Base-by-base conservation (phyloP, 2,329 filamentous ascomycete species). In the Acrocalymma vagum region DNA sequence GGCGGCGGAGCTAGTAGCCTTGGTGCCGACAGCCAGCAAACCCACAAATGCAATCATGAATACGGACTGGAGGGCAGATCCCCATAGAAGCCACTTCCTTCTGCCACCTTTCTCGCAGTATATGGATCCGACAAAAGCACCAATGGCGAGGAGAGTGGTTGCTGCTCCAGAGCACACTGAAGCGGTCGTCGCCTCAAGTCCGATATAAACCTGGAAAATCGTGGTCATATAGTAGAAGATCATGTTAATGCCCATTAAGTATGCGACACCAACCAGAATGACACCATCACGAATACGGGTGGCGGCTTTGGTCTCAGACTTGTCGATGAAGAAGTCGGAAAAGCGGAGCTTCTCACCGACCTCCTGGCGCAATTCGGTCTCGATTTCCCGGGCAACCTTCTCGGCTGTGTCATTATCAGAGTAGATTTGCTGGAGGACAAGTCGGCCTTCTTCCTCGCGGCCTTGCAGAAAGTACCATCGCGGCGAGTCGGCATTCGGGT, bases 221-320 rank as follows among this genome's bases (percentile, higher is more conserved):
- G 65, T 65, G 6, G 65, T 72, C 45, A 69, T 69, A 45, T 73
- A 73, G 52, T 72, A 72, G 37, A 62, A 63, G 36, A 73, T 72
- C 42, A 72, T 69, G 48, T 73, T 71, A 45, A 71, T 67, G 10
- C 68, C 71, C 14, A 70, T 71, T 54, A 72, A 66, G 45, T 72
- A 69, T n/a, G 70, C 67, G 10, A 72, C 63, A 10, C 55, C 64
- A 38, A 73, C 70, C 51, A 72, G 67, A n/a, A 69, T 49, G 14
- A 63, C 45, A 55, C 71, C 71, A 10, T 67, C 65, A 13, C 65
- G 59, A 5, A 64, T 63, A 17, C 60, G 49, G 9, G 50, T 54
- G 7, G 56, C 55, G 9, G 60, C 58, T 39, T 63, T 59, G 22
- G 46, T 45, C 29, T 52, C 44, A 11, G 47, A 39, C 23, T 29